Evolutionary conservation across 345 rosid genomes (phyloP).

Genomic region (Eucalyptus pauciflora): DNA sequence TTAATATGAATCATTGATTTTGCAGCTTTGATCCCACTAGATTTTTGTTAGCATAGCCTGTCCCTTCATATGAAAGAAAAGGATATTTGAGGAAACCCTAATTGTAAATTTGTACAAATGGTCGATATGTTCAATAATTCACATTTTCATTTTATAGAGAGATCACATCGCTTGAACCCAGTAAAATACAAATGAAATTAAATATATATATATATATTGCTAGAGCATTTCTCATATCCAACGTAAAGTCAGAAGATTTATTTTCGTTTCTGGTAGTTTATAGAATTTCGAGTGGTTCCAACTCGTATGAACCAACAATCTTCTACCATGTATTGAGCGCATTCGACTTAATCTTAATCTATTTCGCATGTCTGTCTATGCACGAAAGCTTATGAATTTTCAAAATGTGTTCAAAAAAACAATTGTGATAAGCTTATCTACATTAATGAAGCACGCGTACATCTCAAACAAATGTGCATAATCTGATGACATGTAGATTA

Average conservation of each 20-base stretch:
- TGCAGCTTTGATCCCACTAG: not conserved
- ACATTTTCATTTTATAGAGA: not conserved
- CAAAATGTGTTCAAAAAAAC: not conserved
- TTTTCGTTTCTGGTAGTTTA: not conserved
- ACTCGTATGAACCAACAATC: not conserved
- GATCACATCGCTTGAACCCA: not conserved
- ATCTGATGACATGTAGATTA: not conserved
- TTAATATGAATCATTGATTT: not conserved
- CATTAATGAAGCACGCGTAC: not conserved
- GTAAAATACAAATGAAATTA: not conserved
- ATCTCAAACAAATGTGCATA: not conserved
- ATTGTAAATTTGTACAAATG: not conserved
- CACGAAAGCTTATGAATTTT: not conserved
- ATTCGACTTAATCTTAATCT: too few species aligned
- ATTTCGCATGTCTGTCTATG: too few species aligned
- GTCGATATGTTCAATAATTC: not conserved
- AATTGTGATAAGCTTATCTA: not conserved
- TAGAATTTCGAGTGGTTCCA: too few species aligned
- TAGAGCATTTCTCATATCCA: not conserved
- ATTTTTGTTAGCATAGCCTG: not conserved
- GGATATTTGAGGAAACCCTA: not conserved
- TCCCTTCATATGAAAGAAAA: not conserved
- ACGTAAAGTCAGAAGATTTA: not conserved
- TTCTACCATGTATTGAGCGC: not conserved
- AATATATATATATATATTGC: not conserved